A percentile compares a stretch with the other conserved stretches of the same genome.
phyloP scores from a whole-genome alignment of 768 basidiomycete species.

The Lactifluus piperatus region DNA sequence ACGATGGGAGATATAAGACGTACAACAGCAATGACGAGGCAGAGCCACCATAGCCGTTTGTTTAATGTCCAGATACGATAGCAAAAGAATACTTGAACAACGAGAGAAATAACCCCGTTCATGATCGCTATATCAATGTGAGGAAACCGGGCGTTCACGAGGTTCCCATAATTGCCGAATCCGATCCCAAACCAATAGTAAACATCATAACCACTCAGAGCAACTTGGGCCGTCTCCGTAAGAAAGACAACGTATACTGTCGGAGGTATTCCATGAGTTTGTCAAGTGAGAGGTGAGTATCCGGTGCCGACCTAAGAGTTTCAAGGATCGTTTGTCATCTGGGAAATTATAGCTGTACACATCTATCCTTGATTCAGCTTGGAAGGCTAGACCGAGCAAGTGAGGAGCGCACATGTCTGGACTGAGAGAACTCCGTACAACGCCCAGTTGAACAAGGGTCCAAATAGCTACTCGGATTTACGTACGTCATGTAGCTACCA shows the following conservation, averaged over 20 bases:
- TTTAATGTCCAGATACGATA: constrained; percentile 10
- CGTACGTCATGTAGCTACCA: neutral
- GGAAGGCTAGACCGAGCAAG: too few species aligned
- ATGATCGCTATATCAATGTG: constrained; percentile 1
- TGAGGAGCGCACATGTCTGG: neutral
- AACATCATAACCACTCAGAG: neutral
- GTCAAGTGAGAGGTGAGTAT: neutral
- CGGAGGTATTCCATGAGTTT: neutral
- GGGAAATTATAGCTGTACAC: constrained; percentile 10
- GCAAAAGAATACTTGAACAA: constrained; percentile 5
- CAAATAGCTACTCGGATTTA: neutral
- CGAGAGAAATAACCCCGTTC: too few species aligned
- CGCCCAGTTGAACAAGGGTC: constrained; percentile 3
- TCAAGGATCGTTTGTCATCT: neutral
- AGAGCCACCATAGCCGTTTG: constrained; percentile 1
- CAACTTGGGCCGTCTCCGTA: neutral
- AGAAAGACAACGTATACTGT: constrained; percentile 1
- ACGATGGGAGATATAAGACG: neutral
- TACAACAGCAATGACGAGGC: neutral
- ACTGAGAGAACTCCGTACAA: constrained; percentile 3
- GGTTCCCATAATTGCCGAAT: neutral
- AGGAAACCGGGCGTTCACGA: neutral
- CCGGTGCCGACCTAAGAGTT: neutral
- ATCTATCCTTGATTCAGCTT: neutral
- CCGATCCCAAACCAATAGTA: constrained; percentile 9